These are phyloP conservation scores for Pichia sp. DNA, from an alignment of 1,139 yeast species.

Conservation along the genomic window DNA sequence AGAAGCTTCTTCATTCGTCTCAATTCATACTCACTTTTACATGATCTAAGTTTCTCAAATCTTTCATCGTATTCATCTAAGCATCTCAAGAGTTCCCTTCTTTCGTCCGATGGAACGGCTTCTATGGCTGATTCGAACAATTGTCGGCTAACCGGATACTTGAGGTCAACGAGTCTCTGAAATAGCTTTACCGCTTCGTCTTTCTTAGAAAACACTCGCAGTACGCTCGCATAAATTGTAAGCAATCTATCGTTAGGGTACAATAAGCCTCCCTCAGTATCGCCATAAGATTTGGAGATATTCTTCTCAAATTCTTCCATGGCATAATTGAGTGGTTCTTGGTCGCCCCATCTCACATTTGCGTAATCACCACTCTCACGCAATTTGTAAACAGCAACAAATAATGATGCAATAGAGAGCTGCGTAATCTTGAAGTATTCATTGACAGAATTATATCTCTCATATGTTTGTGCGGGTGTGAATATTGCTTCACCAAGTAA, in stretches of 20 bases:
- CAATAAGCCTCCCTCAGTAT: constrained; percentile 27
- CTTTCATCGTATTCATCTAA: constrained; percentile 30
- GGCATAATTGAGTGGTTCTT: constrained; percentile 52
- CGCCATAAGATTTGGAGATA: constrained; percentile 27
- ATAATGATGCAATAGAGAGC: constrained; percentile 39
- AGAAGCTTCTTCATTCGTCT: constrained; percentile 15
- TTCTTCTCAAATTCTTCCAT: constrained; percentile 46
- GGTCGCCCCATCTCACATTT: constrained; percentile 12
- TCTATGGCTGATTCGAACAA: constrained; percentile 31
- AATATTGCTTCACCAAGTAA: constrained; percentile 38
- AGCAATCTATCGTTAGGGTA: constrained; percentile 45
- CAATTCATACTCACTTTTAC: constrained; percentile 28
- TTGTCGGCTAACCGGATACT: constrained; percentile 37
- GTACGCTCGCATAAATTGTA: constrained; percentile 43
- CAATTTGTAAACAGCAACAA: constrained; percentile 27
- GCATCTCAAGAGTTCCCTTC: constrained; percentile 32
- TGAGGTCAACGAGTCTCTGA: constrained; percentile 52
- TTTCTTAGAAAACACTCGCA: constrained; percentile 41
- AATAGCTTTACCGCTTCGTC: constrained; percentile 46
- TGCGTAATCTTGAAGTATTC: constrained; percentile 23
- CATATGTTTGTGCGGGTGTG: constrained; percentile 33
- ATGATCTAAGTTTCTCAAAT: constrained; percentile 12
- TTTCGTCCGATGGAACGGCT: constrained; percentile 23
- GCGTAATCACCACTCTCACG: constrained; percentile 15
- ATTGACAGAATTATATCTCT: constrained; percentile 27